Percentiles rank a stretch among this genome's conserved stretches.
phyloP scores from a whole-genome alignment of 2,329 filamentous ascomycete genomes.

The Alternaria tenuissima region DNA sequence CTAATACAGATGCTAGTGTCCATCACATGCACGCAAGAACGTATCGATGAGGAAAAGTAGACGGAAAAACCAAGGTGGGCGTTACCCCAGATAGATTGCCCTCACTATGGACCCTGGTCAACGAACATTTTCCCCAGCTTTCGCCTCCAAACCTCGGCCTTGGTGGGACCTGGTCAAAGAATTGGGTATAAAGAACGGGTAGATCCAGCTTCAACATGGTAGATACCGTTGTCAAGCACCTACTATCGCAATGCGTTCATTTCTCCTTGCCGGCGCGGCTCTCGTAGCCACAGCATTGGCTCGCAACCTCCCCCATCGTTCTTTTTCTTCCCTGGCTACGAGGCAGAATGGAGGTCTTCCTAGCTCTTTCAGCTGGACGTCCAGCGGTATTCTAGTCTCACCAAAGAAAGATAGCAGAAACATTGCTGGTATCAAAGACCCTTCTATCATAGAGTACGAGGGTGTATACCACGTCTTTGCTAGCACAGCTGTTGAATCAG shows the following conservation, averaged over 20 bases:
- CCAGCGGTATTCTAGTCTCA: conserved; percentile 33
- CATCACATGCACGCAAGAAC: not conserved
- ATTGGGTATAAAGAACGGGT: not conserved
- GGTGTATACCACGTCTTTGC: conserved; percentile 54
- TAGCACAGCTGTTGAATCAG: conserved; percentile 46
- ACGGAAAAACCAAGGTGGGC: not conserved
- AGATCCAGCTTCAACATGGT: not conserved
- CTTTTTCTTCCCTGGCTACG: conserved; percentile 1
- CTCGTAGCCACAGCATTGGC: conserved; percentile 21
- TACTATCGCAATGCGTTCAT: conserved; percentile 9
- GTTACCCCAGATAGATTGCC: conserved; percentile 1
- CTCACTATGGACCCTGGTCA: not conserved
- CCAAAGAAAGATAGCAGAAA: conserved; percentile 41
- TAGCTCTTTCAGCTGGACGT: conserved; percentile 43
- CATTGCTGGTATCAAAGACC: conserved; percentile 47
- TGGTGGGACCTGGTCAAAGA: not conserved
- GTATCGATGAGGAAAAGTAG: not conserved
- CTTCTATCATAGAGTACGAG: conserved; percentile 50
- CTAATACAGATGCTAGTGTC: not conserved
- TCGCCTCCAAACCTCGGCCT: not conserved
- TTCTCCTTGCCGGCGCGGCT: conserved; percentile 13
- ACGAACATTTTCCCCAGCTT: conserved; percentile 2
- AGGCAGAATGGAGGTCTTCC: conserved; percentile 25
- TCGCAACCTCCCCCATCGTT: conserved; percentile 7
- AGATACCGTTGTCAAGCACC: not conserved